Conservation (phyloP, 2,329 filamentous ascomycete genomes). For the Cercospora janseana region DNA sequence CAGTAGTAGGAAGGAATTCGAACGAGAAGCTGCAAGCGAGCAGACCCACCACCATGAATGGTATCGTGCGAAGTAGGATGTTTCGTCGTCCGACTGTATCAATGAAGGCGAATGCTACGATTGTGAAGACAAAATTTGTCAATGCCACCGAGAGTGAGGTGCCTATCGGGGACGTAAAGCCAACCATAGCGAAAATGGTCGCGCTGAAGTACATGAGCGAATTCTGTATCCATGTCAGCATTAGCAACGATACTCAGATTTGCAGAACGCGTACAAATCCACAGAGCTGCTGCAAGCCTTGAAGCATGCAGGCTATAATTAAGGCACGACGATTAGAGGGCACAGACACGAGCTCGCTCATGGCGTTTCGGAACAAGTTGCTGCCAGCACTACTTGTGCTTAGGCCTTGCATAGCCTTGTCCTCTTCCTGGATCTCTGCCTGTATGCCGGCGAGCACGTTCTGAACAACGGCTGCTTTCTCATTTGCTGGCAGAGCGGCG, state of each 20-base stretch:
- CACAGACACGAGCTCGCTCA: conserved; percentile 41
- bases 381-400: conserved; percentile 6
- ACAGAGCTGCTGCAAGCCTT: conserved; percentile 72
- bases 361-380: conserved; percentile 10
- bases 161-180: conserved; percentile 47
- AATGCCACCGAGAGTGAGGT: conserved; percentile 46
- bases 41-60: conserved; percentile 76
- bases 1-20: conserved; percentile 51
- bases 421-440: conserved; percentile 56
- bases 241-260: too few relatives aligned
- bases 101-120: conserved; percentile 47
- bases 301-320: conserved; percentile 79
- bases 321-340: conserved; percentile 68
- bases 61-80: conserved; percentile 79
- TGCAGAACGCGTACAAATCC: conserved; percentile 17
- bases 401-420: conserved; percentile 20
- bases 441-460: conserved; percentile 67
- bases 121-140: conserved; percentile 49
- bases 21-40: conserved; percentile 71
- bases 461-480: conserved; percentile 53
- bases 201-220: conserved; percentile 51
- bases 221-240: conserved; percentile 32
- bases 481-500: conserved; percentile 16
- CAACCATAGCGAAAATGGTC: conserved; percentile 49
- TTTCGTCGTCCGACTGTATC: conserved; percentile 46